Evolutionary conservation across 2,329 filamentous ascomycete species (phyloP).

Genomic region (Amauroascus niger): DNA sequence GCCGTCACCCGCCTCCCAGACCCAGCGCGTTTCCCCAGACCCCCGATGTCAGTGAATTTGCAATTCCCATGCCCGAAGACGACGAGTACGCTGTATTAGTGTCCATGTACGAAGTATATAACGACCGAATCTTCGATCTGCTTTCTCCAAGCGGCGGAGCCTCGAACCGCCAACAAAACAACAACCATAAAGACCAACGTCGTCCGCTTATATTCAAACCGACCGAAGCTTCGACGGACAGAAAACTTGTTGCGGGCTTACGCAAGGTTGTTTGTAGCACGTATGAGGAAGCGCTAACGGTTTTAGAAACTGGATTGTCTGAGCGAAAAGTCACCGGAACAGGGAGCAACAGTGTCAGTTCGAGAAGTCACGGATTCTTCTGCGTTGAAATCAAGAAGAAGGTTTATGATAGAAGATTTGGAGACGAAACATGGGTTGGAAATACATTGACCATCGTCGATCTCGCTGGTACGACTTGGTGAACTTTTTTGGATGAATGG

Average conservation of each 20-base stretch:
- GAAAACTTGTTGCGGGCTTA: slow-evolving; percentile 89
- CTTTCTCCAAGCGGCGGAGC: slow-evolving; percentile 47
- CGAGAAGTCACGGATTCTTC: slow-evolving; percentile 91
- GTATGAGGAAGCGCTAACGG: slow-evolving; percentile 74
- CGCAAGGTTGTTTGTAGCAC: slow-evolving; percentile 79
- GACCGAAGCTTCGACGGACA: slow-evolving; percentile 75
- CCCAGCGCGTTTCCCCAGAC: slow-evolving; percentile 61
- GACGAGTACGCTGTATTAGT: slow-evolving; percentile 80
- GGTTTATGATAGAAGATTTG: slow-evolving; percentile 39
- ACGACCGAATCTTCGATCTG: slow-evolving; percentile 93
- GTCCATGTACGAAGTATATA: slow-evolving; percentile 99
- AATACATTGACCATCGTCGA: slow-evolving; percentile 82
- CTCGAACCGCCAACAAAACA: slow-evolving; percentile 35
- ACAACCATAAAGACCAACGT: slow-evolving; percentile 55
- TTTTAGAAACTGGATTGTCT: slow-evolving; percentile 79
- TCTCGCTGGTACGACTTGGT: slow-evolving; percentile 56
- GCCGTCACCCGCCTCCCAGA: slow-evolving; percentile 54
- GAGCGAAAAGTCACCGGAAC: slow-evolving; percentile 84
- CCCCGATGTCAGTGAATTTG: slow-evolving; percentile 64
- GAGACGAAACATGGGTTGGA: slow-evolving; percentile 58
- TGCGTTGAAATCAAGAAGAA: slow-evolving; percentile 90
- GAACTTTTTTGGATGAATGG: not conserved
- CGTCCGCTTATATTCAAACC: slow-evolving; percentile 82
- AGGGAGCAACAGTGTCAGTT: slow-evolving; percentile 84
- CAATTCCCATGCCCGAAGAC: slow-evolving; percentile 55